These are phyloP conservation scores for Rhodotorula sp. DNA, from an alignment of 1,284 basidiomycete genomes.

Conservation along the genomic window DNA sequence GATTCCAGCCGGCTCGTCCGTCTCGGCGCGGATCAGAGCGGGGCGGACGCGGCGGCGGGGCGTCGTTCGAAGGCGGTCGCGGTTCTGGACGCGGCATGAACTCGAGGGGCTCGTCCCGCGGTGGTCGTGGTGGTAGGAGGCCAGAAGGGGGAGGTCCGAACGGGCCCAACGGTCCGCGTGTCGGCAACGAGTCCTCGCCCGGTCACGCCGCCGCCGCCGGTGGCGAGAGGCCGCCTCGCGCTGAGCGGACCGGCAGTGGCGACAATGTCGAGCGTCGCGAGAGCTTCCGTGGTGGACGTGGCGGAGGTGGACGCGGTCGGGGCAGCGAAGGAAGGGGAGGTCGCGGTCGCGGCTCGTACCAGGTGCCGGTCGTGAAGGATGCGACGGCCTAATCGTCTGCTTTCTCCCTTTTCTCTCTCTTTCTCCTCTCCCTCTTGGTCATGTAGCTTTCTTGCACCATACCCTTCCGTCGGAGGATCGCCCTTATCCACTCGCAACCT, in stretches of 20 bases:
- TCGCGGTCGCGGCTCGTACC: background rate
- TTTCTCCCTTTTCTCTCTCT: background rate
- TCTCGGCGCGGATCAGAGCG: slow-evolving; percentile 5
- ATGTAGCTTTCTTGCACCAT: background rate
- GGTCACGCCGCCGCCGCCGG: background rate
- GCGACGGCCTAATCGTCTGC: background rate
- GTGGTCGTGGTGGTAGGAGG: slow-evolving; percentile 3
- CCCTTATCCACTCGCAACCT: background rate
- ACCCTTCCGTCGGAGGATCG: background rate
- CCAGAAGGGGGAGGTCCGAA: background rate
- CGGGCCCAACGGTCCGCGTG: background rate
- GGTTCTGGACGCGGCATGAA: slow-evolving; percentile 1
- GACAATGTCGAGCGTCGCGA: background rate
- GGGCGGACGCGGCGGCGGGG: slow-evolving; percentile 7
- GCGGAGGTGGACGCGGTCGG: background rate
- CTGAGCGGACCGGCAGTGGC: background rate
- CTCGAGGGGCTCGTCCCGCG: slow-evolving; percentile 15
- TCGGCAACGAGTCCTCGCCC: background rate
- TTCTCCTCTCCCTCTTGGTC: background rate
- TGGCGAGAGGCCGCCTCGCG: background rate
- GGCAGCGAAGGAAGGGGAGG: background rate
- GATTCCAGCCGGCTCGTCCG: slow-evolving; percentile 21
- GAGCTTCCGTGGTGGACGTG: background rate
- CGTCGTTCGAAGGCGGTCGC: background rate
- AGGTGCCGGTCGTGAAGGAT: background rate